Conservation (phyloP, 192 early-diverging fungal genomes). For the Funneliformis mosseae region DNA sequence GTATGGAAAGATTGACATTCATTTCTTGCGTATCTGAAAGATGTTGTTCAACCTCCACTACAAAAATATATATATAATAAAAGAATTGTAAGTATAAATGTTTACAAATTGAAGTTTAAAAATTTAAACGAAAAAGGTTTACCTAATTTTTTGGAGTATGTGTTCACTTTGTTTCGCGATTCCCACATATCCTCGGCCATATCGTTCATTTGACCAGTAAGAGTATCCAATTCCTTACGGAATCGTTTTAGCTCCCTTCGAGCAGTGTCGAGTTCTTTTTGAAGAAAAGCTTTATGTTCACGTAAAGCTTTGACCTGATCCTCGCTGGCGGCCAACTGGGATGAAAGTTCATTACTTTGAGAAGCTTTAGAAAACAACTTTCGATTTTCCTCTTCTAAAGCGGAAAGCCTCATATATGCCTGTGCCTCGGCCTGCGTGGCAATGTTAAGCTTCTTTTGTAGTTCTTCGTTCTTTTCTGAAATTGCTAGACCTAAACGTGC, state of each 20-base stretch:
- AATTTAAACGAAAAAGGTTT: neutral
- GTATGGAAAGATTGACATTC: conserved; percentile 56
- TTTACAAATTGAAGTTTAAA: neutral
- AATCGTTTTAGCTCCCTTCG: conserved; percentile 54
- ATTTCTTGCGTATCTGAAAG: conserved; percentile 55
- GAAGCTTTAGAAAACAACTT: conserved; percentile 41
- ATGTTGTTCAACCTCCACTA: conserved; percentile 60
- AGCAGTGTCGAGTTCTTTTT: conserved; percentile 53
- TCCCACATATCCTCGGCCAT: conserved; percentile 62
- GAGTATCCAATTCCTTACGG: conserved; percentile 57
- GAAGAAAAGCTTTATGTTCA: conserved; percentile 53
- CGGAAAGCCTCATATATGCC: conserved; percentile 40
- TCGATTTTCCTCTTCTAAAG: conserved; percentile 44
- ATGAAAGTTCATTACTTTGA: conserved; percentile 39
- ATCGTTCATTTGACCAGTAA: conserved; percentile 60
- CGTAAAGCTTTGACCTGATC: conserved; percentile 43
- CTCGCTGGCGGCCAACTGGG: conserved; percentile 41
- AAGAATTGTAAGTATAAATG: neutral
- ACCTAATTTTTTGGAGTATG: conserved; percentile 57
- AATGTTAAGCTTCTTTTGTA: conserved; percentile 45
- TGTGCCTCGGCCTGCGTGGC: conserved; percentile 38
- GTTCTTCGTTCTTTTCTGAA: conserved; percentile 54
- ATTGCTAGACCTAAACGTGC: conserved; percentile 63
- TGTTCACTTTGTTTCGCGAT: conserved; percentile 53
- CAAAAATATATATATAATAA: neutral